phyloP scores from a whole-genome alignment of 257 asterid genomes.

The Datura wrightii region DNA sequence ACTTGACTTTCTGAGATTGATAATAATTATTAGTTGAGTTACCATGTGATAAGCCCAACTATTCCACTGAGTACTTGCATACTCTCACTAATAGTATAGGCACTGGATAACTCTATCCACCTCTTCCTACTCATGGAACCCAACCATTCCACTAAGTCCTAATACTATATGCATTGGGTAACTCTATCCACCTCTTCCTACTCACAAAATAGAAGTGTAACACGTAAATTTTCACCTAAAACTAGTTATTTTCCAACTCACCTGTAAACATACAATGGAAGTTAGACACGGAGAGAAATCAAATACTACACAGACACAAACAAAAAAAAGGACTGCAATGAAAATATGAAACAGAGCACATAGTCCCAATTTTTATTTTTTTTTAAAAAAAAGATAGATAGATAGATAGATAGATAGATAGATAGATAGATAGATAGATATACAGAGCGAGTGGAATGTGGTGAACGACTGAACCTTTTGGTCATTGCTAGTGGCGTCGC shows the following conservation, averaged over 20 bases:
- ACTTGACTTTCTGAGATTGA: too few species aligned
- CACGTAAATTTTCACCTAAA: neutral
- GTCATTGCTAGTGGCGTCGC: neutral
- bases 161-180: too few species aligned
- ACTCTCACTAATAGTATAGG: neutral
- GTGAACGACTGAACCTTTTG: neutral
- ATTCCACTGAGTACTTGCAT: neutral
- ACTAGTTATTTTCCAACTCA: neutral
- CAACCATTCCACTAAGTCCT: too few species aligned
- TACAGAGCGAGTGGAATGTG: neutral
- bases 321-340: neutral
- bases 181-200: neutral
- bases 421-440: neutral
- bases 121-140: neutral
- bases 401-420: neutral
- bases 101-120: neutral
- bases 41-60: neutral
- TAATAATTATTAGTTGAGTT: too few species aligned
- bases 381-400: too few species aligned
- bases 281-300: too few species aligned
- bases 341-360: neutral
- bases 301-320: neutral
- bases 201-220: neutral
- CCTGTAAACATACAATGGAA: too few species aligned
- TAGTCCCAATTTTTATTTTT: neutral